Percentiles rank a stretch among this genome's conserved stretches.
phyloP scores from a whole-genome alignment of 2,329 filamentous ascomycete species.

The Aspergillus eucalypticola region DNA sequence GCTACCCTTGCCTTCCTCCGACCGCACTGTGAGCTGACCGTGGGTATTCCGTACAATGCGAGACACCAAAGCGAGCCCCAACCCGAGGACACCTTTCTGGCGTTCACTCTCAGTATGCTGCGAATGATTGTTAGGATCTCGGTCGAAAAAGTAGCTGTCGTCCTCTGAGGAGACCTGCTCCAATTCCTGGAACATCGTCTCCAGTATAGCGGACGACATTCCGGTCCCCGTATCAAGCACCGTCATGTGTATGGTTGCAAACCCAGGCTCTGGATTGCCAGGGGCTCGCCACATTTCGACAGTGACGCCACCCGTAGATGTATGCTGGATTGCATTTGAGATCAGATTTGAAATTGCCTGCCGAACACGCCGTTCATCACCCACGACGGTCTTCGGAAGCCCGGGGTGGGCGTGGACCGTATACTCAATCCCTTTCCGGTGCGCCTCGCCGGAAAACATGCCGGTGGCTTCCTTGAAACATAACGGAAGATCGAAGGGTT shows the following conservation, averaged over 20 bases:
- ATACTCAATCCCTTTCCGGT: slow-evolving; percentile 72
- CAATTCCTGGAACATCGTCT: slow-evolving; percentile 62
- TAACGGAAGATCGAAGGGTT: slow-evolving; percentile 69
- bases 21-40: slow-evolving; percentile 80
- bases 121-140: slow-evolving; percentile 29
- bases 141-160: slow-evolving; percentile 42
- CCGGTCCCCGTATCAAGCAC: slow-evolving; percentile 74
- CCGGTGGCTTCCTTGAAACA: slow-evolving; percentile 78
- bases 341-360: slow-evolving; percentile 81
- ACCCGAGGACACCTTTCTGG: slow-evolving; percentile 61
- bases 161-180: slow-evolving; percentile 67
- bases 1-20: slow-evolving; percentile 78
- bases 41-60: slow-evolving; percentile 88
- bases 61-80: slow-evolving; percentile 86
- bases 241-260: slow-evolving; percentile 70
- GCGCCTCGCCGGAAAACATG: slow-evolving; percentile 71
- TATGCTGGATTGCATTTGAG: slow-evolving; percentile 83
- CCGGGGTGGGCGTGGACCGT: slow-evolving; percentile 67
- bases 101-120: neutral
- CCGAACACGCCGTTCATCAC: slow-evolving; percentile 76
- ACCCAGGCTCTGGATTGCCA: slow-evolving; percentile 49
- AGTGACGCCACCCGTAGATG: slow-evolving; percentile 64
- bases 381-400: slow-evolving; percentile 68
- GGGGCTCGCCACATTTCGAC: slow-evolving; percentile 65
- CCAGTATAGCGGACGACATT: slow-evolving; percentile 59